Base-by-base conservation (phyloP, 352 stramenopile genomes). In the Phytophthora pisi region DNA sequence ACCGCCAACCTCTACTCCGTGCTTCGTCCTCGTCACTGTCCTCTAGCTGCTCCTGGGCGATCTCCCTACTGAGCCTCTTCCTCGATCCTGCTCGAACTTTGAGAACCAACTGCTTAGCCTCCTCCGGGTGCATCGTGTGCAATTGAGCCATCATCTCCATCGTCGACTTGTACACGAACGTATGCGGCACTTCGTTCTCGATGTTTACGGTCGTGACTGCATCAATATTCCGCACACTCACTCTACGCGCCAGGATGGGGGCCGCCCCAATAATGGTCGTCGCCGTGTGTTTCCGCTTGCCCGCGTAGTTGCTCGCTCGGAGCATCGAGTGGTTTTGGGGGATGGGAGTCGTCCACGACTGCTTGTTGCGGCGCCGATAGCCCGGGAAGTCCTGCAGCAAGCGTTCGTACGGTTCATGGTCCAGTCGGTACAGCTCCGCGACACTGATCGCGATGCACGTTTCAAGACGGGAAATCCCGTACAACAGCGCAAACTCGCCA, bases 401-500 rank as follows among this genome's bases (percentile, higher is more conserved):
- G 26, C 78, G 70, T 28, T 94, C 84, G 54, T 91, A 92, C n/a
- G 77, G 75, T 7, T 74, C 66, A 26, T 87, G 64, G n/a, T 93
- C 84, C 3, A 94, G 69, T 0, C 86, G 79, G 50, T 92, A 93
- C 18, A 94, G 64, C 58, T 94, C 86, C 0, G 72, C 74, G 4
- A 80, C 75, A 2, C 64, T 75, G 5, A 92, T 36, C 7, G 86
- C 71, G 3, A 78, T 77, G 57, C 86, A 94, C 8, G 81, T 94
- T 20, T 89, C 84, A 13, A 78, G 66, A 5, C 73, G 77, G 4
- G 84, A 81, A 20, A 92, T 83, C 8, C 86, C 83, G 52, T 88
- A 86, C 3, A 91, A 70, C 18, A 91, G 43, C 10, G 79, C 71
- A 26, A 88, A 56, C 64, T 90, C 83, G 4, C 83, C 83, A 56